Percentiles rank a stretch among this genome's conserved stretches.
Conservation (phyloP, 768 basidiomycete genomes). For the Cystofilobasidium ferigula region DNA sequence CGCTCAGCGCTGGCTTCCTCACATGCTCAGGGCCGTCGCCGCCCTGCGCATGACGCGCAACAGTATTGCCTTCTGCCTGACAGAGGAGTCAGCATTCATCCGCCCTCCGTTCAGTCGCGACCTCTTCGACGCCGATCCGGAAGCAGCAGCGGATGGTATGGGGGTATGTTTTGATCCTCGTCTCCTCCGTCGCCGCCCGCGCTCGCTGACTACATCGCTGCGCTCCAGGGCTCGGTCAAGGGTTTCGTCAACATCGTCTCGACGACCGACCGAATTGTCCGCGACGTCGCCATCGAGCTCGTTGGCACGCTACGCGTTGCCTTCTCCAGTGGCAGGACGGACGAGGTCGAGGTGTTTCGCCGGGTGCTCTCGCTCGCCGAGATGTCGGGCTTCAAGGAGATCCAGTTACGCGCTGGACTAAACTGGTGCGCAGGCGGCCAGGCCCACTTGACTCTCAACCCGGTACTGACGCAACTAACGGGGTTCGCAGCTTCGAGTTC, state of each 20-base stretch:
- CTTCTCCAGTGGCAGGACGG: not conserved
- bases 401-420: conserved; percentile 7
- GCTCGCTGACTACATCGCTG: not conserved
- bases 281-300: not conserved
- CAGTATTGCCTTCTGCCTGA: not conserved
- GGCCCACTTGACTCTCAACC: not conserved
- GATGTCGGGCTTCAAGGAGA: not conserved
- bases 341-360: not conserved
- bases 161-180: not conserved
- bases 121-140: not conserved
- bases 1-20: not conserved
- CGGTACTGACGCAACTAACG: too few species aligned
- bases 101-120: not conserved
- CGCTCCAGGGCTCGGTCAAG: not conserved
- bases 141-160: not conserved
- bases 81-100: not conserved
- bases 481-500: conserved; percentile 18
- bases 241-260: conserved; percentile 21
- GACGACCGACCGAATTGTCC: not conserved
- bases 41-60: not conserved
- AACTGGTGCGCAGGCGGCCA: not conserved
- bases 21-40: not conserved
- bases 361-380: conserved; percentile 6
- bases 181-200: not conserved
- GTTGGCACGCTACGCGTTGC: not conserved